phyloP scores from a whole-genome alignment of 208 protist genomes.

The Porcisia deanei region DNA sequence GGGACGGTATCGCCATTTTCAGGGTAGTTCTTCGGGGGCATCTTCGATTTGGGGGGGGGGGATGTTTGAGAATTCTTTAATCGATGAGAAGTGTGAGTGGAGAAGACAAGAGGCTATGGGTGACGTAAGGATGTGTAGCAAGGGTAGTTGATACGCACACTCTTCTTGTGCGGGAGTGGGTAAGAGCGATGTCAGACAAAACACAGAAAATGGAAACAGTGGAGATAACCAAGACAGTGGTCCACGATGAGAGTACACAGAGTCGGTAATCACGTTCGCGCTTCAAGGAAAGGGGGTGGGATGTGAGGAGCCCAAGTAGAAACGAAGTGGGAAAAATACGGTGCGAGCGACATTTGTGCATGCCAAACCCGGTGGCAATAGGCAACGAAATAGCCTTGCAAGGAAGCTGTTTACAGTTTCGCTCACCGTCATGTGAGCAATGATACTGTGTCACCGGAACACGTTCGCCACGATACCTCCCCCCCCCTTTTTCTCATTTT shows the following conservation, averaged over 20 bases:
- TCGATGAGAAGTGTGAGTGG: neutral
- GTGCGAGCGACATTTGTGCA: neutral
- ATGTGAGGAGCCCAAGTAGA: neutral
- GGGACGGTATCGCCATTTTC: slow-evolving; percentile 63
- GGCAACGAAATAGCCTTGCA: neutral
- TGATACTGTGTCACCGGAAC: neutral
- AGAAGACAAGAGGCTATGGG: neutral
- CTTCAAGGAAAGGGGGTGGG: neutral
- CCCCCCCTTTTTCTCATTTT: neutral
- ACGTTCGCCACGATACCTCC: neutral
- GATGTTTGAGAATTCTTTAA: neutral
- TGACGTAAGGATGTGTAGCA: neutral
- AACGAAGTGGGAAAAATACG: neutral
- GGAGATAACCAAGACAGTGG: neutral
- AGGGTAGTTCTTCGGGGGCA: slow-evolving; percentile 47
- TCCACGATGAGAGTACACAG: neutral
- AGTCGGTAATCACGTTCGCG: neutral
- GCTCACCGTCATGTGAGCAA: neutral
- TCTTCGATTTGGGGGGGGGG: neutral
- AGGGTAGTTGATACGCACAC: neutral
- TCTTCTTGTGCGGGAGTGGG: neutral
- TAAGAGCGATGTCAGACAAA: neutral
- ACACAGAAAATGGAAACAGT: neutral
- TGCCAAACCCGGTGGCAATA: neutral
- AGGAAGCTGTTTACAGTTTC: neutral